phyloP scores from a whole-genome alignment of 192 early-diverging fungal genomes.

The Phlyctochytrium planicorne region DNA sequence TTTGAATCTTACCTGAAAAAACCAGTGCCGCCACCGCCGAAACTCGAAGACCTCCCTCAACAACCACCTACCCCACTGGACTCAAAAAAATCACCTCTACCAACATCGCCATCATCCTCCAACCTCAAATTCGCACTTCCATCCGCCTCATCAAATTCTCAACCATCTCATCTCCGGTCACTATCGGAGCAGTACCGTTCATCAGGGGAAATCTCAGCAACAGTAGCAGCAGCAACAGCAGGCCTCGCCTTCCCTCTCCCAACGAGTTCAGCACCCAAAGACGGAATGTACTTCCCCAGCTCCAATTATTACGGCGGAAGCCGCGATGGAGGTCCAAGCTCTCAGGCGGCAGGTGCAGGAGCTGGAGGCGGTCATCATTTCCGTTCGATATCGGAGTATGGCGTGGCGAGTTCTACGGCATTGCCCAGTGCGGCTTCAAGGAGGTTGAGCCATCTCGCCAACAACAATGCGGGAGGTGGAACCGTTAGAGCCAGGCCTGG shows the following conservation, averaged over 20 bases:
- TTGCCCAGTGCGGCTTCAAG: too few species aligned
- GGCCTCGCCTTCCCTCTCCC: too few species aligned
- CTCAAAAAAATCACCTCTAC: neutral
- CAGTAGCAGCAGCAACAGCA: neutral
- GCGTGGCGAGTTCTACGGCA: too few species aligned
- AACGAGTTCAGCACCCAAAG: too few species aligned
- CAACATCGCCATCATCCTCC: neutral
- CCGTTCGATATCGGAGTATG: neutral
- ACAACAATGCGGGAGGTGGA: neutral
- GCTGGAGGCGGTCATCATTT: neutral
- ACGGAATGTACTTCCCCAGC: too few species aligned
- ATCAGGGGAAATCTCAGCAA: neutral
- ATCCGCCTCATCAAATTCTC: neutral
- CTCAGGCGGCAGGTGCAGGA: neutral
- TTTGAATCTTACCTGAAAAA: too few species aligned
- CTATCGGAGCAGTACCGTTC: neutral
- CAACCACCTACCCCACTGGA: too few species aligned
- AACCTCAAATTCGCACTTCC: neutral
- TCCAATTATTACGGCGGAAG: too few species aligned
- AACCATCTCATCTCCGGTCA: neutral
- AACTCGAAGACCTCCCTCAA: constrained; percentile 5
- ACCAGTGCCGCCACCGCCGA: constrained; percentile 4
- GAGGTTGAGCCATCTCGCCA: neutral
- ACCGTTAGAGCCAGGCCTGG: neutral
- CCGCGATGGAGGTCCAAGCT: neutral